These are phyloP conservation scores for Microsporum audouinii DNA, from an alignment of 2,329 filamentous ascomycete species.

Conservation along the genomic window DNA sequence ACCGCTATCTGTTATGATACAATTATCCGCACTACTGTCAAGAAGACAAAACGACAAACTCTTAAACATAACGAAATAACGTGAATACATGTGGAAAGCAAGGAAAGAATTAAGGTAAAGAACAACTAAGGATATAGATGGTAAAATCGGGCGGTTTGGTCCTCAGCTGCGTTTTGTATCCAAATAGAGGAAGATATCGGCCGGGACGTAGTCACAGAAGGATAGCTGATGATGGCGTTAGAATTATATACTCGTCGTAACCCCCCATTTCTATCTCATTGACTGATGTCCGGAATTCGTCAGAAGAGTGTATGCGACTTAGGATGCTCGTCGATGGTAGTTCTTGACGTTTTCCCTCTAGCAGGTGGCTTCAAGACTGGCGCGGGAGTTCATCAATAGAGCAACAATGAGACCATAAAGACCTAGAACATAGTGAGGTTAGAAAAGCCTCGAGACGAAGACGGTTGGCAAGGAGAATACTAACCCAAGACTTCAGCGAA, in stretches of 20 bases:
- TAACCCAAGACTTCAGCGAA: slow-evolving; percentile 96
- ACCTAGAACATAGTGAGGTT: slow-evolving; percentile 44
- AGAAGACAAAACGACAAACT: slow-evolving; percentile 1
- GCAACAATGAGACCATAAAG: slow-evolving; percentile 98
- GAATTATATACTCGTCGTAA: not conserved
- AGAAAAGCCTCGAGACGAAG: not conserved
- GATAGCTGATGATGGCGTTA: slow-evolving; percentile 1
- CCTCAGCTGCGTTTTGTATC: not conserved
- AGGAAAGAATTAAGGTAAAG: not conserved
- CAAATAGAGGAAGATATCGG: not conserved
- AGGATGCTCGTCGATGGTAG: not conserved
- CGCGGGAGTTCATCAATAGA: slow-evolving; percentile 98
- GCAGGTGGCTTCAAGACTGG: slow-evolving; percentile 52
- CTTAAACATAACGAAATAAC: slow-evolving; percentile 3
- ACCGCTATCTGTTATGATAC: slow-evolving; percentile 6
- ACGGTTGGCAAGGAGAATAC: slow-evolving; percentile 24
- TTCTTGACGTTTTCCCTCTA: not conserved
- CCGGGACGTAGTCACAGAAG: not conserved
- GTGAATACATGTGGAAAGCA: slow-evolving; percentile 2
- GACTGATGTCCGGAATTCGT: not conserved
- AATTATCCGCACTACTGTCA: slow-evolving; percentile 5
- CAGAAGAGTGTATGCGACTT: not conserved
- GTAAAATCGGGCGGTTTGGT: not conserved
- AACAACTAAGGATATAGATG: not conserved
- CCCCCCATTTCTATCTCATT: not conserved